Conservation (phyloP, 768 basidiomycete genomes). For the Podaxis mareebaensis region DNA sequence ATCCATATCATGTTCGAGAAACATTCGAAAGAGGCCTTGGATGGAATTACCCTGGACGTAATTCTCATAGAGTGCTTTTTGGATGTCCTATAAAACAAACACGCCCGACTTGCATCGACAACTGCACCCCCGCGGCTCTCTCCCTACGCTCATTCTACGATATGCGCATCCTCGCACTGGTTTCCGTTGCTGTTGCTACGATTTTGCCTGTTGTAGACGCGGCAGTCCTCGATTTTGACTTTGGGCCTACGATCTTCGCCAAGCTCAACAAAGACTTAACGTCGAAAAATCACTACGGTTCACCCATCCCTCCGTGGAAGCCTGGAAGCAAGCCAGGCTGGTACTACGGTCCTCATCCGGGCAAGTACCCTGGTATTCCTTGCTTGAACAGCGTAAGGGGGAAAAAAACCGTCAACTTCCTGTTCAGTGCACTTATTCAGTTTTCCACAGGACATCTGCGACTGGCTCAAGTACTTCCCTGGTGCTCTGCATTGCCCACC, state of each 20-base stretch:
- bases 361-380: constrained; percentile 27
- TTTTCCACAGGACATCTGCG: constrained; percentile 35
- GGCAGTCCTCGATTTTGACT: constrained; percentile 22
- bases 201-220: not conserved
- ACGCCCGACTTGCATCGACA: not conserved
- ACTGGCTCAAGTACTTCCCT: constrained; percentile 35
- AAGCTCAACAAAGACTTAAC: constrained; percentile 24
- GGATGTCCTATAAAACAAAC: not conserved
- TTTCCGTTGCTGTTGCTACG: not conserved
- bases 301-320: constrained; percentile 40
- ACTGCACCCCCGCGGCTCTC: not conserved
- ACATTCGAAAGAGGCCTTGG: not conserved
- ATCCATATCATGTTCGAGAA: not conserved
- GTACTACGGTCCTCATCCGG: constrained; percentile 39
- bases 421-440: not conserved
- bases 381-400: constrained; percentile 35
- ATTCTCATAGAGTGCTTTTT: not conserved
- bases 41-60: not conserved
- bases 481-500: constrained; percentile 8
- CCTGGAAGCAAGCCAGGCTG: constrained; percentile 37
- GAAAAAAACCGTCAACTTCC: too few species aligned
- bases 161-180: constrained; percentile 1
- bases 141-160: not conserved
- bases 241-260: constrained; percentile 21
- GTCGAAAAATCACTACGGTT: constrained; percentile 28